phyloP scores from a whole-genome alignment of 768 basidiomycete genomes.

The Tricholoma bakamatsutake region DNA sequence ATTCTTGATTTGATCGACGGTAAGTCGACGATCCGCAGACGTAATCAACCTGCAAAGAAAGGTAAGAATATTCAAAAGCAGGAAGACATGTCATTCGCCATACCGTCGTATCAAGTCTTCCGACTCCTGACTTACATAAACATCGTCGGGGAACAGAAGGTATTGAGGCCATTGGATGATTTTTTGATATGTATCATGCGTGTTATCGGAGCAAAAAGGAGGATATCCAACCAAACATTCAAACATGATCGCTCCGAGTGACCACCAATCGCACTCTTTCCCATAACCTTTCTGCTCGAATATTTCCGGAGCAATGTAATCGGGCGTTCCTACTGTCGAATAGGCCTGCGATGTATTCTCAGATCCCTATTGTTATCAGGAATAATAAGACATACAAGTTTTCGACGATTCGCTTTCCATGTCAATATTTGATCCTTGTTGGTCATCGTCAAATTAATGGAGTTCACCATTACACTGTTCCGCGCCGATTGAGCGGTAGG shows the following conservation, averaged over 20 bases:
- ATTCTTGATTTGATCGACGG: slow-evolving; percentile 80
- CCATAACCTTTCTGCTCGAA: slow-evolving; percentile 97
- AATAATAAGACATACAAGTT: slow-evolving; percentile 56
- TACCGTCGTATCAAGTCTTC: slow-evolving; percentile 86
- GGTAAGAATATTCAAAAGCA: not conserved
- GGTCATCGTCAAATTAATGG: slow-evolving; percentile 94
- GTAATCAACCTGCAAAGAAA: slow-evolving; percentile 62
- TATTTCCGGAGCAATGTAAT: slow-evolving; percentile 96
- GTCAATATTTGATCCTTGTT: slow-evolving; percentile 93
- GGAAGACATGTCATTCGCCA: slow-evolving; percentile 14
- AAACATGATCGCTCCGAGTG: slow-evolving; percentile 96
- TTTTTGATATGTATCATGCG: slow-evolving; percentile 97
- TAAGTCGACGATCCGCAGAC: slow-evolving; percentile 71
- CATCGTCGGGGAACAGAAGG: slow-evolving; percentile 89
- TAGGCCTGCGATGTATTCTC: slow-evolving; percentile 59
- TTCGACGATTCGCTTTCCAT: slow-evolving; percentile 97
- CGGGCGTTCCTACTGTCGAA: slow-evolving; percentile 96
- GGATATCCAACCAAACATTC: slow-evolving; percentile 97
- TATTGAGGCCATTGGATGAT: slow-evolving; percentile 92
- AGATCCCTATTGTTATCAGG: not conserved
- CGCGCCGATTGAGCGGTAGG: slow-evolving; percentile 48
- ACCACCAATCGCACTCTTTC: slow-evolving; percentile 99
- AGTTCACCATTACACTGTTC: slow-evolving; percentile 96
- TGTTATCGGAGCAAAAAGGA: slow-evolving; percentile 91
- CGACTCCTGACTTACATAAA: slow-evolving; percentile 85